phyloP scores from a whole-genome alignment of 768 basidiomycete species.

The Pleurotus ostreatus region DNA sequence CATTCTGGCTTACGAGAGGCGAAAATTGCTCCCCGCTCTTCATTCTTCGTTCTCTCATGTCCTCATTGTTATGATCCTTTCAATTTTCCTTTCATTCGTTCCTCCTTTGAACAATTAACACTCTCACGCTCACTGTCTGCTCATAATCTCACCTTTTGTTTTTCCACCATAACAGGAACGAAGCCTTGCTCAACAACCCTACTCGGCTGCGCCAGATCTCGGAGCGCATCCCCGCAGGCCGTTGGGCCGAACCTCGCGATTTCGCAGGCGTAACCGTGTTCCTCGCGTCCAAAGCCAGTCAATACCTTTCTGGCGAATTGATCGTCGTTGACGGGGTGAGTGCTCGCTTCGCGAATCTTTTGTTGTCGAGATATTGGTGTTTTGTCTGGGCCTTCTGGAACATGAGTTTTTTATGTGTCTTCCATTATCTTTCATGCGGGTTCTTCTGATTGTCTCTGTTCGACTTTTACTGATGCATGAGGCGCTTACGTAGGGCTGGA shows the following conservation, averaged over 20 bases:
- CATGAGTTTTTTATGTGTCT: no score
- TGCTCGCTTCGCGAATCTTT: constrained; percentile 11
- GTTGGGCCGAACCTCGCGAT: constrained; percentile 71
- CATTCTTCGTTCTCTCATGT: constrained; percentile 6
- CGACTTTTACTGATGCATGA: not conserved
- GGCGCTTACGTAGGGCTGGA: constrained; percentile 46
- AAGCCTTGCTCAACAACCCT: constrained; percentile 51
- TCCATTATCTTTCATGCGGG: not conserved
- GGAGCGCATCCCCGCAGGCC: constrained; percentile 66
- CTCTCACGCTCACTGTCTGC: no score
- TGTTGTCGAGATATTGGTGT: not conserved
- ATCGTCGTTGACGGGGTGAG: constrained; percentile 68
- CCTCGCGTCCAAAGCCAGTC: constrained; percentile 62
- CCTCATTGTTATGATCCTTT: constrained; percentile 1
- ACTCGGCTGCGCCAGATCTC: constrained; percentile 65
- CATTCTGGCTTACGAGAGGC: no score
- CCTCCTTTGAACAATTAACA: not conserved
- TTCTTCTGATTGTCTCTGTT: not conserved
- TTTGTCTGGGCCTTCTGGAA: no score
- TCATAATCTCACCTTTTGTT: no score
- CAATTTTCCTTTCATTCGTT: constrained; percentile 3
- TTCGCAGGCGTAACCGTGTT: constrained; percentile 73
- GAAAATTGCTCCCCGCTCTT: not conserved
- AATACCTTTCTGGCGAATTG: constrained; percentile 71
- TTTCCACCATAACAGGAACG: constrained; percentile 32